Evolutionary conservation across 116 monocot species (phyloP), one percentile per base, ranked within the genome.

Genomic region (Iris pallida): DNA sequence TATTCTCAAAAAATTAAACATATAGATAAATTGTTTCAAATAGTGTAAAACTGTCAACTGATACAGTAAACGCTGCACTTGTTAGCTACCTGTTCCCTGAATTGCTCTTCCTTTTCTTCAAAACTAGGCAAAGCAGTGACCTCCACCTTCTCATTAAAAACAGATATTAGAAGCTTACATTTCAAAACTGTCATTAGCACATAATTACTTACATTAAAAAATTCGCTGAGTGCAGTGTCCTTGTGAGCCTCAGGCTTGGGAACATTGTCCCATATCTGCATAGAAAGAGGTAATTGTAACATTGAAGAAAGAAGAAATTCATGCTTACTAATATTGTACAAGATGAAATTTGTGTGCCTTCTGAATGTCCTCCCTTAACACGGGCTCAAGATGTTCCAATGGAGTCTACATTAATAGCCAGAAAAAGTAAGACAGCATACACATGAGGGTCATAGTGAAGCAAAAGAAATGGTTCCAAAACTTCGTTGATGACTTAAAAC

Each of bases 81-180:
- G 8, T 1, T 8, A 47, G 3, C 8, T 59, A 96, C 98, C 88
- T 98, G 90, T 17, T 90, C 90, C 76, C 74, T 89, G 60, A 92
- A 98, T 73, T 83, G 88, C 16, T 98, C 98, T 79, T 98, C 98
- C 80, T 86, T 98, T 68, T 92, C 90, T 71, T 98, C 98, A 74
- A 52, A 98, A 82, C 88, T 98, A 42, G 93, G 85, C 68, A 92
- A 88, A 62, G 90, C 88, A 10, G 80, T 81, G 45, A 92, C 88
- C 45, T 98, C 85, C 16, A 98, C 90, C 98, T 98, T 45, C 5
- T n/a, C 49, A 57, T 47, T 11, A 41, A 54, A 14, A 13, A 52
- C 15, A 47, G 47, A 9, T 57, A 57, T 30, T 17, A 57, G 52
- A 55, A 47, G 57, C 9, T 20, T 30, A 55, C 2, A 54, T 5